phyloP scores from a whole-genome alignment of 78 protist species.

The Dictyostelium firmibasis region DNA sequence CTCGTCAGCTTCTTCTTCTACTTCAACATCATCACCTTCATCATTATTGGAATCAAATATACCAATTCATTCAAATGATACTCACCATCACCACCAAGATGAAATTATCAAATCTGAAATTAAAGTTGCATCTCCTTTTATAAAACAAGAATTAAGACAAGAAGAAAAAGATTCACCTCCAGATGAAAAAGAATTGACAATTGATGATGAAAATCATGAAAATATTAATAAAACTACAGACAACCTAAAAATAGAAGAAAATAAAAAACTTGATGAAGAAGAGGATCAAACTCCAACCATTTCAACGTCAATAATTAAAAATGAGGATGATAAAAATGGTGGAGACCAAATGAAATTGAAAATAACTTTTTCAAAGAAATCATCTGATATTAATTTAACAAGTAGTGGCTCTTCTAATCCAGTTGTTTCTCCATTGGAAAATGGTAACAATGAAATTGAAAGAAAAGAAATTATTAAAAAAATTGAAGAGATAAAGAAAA shows the following conservation, averaged over 20 bases:
- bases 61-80: neutral
- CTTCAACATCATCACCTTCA: neutral
- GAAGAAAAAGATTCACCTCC: neutral
- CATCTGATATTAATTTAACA: neutral
- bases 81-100: neutral
- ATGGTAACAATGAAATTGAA: neutral
- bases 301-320: neutral
- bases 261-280: neutral
- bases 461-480: neutral
- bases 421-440: neutral
- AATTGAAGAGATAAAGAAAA: neutral
- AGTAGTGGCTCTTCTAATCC: neutral
- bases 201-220: neutral
- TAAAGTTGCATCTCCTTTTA: neutral
- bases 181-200: neutral
- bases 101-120: neutral
- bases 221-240: neutral
- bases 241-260: neutral
- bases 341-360: neutral
- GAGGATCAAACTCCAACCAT: neutral
- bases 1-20: neutral
- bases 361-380: neutral
- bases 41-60: neutral
- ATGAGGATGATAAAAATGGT: neutral
- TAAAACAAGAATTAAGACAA: neutral